Evolutionary conservation across 768 basidiomycete species (phyloP).

Genomic region (Tulasnella sp.): DNA sequence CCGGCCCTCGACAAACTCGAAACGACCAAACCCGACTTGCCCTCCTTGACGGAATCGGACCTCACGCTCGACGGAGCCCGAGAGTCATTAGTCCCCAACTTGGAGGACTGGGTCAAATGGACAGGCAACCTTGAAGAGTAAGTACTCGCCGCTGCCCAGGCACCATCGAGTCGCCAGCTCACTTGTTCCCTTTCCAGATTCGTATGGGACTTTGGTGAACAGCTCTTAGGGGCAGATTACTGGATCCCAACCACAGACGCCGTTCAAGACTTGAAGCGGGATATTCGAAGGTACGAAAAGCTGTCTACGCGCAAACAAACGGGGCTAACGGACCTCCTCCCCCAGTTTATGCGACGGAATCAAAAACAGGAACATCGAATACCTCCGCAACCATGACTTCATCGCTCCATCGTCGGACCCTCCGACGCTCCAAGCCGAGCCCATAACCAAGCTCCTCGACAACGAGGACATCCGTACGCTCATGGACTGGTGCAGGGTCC

Average conservation of each 20-base stretch:
- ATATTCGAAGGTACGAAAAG: neutral
- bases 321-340: too few species aligned
- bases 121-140: neutral
- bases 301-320: too few species aligned
- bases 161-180: neutral
- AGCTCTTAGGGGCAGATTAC: neutral
- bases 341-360: neutral
- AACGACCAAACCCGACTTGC: neutral
- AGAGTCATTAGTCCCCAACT: neutral
- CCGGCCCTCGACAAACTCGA: constrained; percentile 2
- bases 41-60: neutral
- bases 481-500: neutral
- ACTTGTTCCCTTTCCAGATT: neutral
- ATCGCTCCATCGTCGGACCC: neutral
- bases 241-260: constrained; percentile 12
- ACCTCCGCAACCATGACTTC: neutral
- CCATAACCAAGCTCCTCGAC: constrained; percentile 14
- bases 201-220: constrained; percentile 11
- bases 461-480: neutral
- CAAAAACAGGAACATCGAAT: neutral
- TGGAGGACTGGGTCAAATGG: neutral
- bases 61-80: neutral
- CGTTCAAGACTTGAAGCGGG: neutral
- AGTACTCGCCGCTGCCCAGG: neutral
- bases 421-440: neutral